Conservation (phyloP, 108 stramenopile genomes). For the Ochromonas danica region DNA sequence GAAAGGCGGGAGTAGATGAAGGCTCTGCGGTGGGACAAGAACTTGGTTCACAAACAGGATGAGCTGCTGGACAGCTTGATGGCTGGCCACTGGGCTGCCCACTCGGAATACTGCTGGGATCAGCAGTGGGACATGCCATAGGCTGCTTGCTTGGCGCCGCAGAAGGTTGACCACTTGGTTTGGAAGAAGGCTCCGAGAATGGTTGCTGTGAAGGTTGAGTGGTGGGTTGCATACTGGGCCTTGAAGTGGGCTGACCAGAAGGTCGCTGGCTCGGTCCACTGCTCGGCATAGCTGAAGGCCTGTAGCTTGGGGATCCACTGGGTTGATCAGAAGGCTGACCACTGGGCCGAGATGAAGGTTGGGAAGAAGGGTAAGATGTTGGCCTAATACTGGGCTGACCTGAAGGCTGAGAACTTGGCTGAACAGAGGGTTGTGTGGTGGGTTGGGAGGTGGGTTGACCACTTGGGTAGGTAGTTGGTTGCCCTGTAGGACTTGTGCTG, state of each 20-base stretch:
- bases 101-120: neutral
- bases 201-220: too few species aligned
- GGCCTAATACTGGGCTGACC: too few species aligned
- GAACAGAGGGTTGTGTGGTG: too few species aligned
- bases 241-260: neutral
- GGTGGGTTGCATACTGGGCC: too few species aligned
- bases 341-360: too few species aligned
- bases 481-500: neutral
- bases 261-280: too few species aligned
- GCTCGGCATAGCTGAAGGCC: constrained; percentile 4
- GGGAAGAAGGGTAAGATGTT: too few species aligned
- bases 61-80: neutral
- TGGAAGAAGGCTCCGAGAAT: neutral
- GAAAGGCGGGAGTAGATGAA: neutral
- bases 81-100: neutral
- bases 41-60: neutral
- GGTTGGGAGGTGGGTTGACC: too few species aligned
- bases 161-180: too few species aligned
- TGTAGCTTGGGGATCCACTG: constrained; percentile 9
- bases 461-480: neutral
- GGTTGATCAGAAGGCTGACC: too few species aligned
- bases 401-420: too few species aligned
- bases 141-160: too few species aligned
- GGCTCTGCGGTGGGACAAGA: neutral
- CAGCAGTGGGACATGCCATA: neutral